Evolutionary conservation across 192 early-diverging fungal species (phyloP), one percentile per base, ranked within the genome.

Genomic region (Coemansia sp.): DNA sequence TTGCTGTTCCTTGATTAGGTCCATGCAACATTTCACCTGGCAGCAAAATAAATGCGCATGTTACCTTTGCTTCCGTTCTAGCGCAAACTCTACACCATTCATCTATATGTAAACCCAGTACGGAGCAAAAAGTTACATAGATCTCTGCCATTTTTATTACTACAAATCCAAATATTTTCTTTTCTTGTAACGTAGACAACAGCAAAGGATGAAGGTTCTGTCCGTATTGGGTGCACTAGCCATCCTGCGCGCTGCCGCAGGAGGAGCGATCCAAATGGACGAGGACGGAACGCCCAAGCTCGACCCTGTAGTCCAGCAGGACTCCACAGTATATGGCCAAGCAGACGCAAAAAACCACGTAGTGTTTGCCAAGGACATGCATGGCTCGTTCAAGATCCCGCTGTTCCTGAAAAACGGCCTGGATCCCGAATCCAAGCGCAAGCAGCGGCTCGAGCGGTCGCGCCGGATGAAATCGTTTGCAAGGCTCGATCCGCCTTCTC

Each of bases 391-490:
- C 66, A 67, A 65, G 15, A 62, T 81, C 22, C 73, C 78, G 19
- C 59, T 81, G 23, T 81, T 61, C 32, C 53, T 81, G 38, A 71
- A 71, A 53, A 66, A 81, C 66, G 78, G 78, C 32, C 58, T 75
- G 41, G 78, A 81, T 17, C 78, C 78, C 17, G 73, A 81, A 34
- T 81, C 78, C 49, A 71, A 69, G 49, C 66, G 66, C 66, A 66
- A 69, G 42, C 59, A 67, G 62, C 73, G 78, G 5, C 29, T 59
- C n/a, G 66, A 81, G 56, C 78, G 78, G 52, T 43, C 58, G 0
- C 72, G 71, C 33, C 54, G 57, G 32, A 75, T 75, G 78, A 81
- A 75, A 35, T 74, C 40, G 49, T 60, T 81, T 35, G 69, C 66
- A 22, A 62, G 75, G 40, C 1, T 32, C 33, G 60, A 52, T 22